Base-by-base conservation (phyloP, 768 basidiomycete genomes). In the Russula dissimulans region DNA sequence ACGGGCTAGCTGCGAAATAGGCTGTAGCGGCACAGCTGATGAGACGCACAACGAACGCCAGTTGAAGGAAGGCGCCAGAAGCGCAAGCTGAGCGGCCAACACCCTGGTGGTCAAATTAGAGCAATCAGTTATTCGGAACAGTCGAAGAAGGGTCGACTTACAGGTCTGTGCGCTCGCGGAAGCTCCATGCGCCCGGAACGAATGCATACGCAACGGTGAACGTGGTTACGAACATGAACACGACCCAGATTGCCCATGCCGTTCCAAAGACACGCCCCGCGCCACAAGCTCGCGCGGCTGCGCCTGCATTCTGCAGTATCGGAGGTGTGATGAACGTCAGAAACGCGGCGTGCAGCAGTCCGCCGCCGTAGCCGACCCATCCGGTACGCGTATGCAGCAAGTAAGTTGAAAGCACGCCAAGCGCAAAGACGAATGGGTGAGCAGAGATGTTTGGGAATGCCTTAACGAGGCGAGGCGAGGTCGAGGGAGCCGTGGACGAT, bases 121-220 rank as follows among this genome's bases (percentile, higher is more conserved):
- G 22, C 9, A 17, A 32, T 29, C 53, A 3, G 41, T 18, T n/a
- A 8, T 18, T 17, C 12, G 11, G 11, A 14, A 42, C 26, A 31
- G 15, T 36, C 10, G 34, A 36, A 10, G 34, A 31, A 32, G 46
- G n/a, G 47, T 46, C 57, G 53, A 79, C 81, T 70, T 67, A 89
- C 82, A 85, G 62, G 69, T 89, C 82, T 36, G 89, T 91, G 18
- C 86, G 77, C 73, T 95, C 91, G 53, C 91, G 76, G 51, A 95
- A 73, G 66, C 84, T 80, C 59, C 77, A 71, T 0, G 89, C 91
- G 0, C 87, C 87, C 3, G 91, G 91, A 12, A 95, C 89, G 66
- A 93, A 95, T 2, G 91, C 91, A 72, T 95, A 93, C 0, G 91
- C 91, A 56, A 89, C 89, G 0, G 91, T 92, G 75, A 90, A 89